A percentile compares a stretch with the other conserved stretches of the same genome.
phyloP scores from a whole-genome alignment of 1,284 basidiomycete genomes.

The Malassezia equina region DNA sequence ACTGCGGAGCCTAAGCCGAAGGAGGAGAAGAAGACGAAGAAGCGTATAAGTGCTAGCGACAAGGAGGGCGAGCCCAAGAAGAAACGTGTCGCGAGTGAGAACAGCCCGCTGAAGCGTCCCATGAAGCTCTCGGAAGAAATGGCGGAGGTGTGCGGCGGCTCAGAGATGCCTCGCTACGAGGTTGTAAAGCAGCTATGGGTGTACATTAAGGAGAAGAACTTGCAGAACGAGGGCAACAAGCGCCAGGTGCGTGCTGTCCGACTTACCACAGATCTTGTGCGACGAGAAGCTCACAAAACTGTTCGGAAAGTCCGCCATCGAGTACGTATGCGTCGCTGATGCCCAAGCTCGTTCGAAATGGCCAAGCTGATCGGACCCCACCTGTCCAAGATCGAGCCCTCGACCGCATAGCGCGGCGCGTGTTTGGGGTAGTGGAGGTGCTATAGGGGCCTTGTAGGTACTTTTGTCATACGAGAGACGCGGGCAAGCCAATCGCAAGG shows the following conservation, averaged over 20 bases:
- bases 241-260: slow-evolving; percentile 42
- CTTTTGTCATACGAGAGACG: neutral
- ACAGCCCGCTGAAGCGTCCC: slow-evolving; percentile 45
- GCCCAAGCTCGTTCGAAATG: slow-evolving; percentile 44
- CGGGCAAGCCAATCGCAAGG: neutral
- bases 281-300: slow-evolving; percentile 61
- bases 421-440: neutral
- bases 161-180: slow-evolving; percentile 67
- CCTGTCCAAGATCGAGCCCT: slow-evolving; percentile 28
- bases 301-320: slow-evolving; percentile 65
- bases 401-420: neutral
- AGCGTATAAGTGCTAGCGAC: slow-evolving; percentile 17
- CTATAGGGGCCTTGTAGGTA: neutral
- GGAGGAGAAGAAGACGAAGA: slow-evolving; percentile 5
- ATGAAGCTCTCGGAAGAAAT: slow-evolving; percentile 33
- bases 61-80: slow-evolving; percentile 29
- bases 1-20: slow-evolving; percentile 12
- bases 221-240: slow-evolving; percentile 70
- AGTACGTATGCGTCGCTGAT: slow-evolving; percentile 44
- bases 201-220: slow-evolving; percentile 65
- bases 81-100: slow-evolving; percentile 36
- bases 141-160: slow-evolving; percentile 42
- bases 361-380: slow-evolving; percentile 44
- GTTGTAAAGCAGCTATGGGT: slow-evolving; percentile 77
- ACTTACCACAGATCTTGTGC: slow-evolving; percentile 60